These are phyloP conservation scores for Candida saitoana DNA, from an alignment of 805 yeast species.

Conservation along the genomic window DNA sequence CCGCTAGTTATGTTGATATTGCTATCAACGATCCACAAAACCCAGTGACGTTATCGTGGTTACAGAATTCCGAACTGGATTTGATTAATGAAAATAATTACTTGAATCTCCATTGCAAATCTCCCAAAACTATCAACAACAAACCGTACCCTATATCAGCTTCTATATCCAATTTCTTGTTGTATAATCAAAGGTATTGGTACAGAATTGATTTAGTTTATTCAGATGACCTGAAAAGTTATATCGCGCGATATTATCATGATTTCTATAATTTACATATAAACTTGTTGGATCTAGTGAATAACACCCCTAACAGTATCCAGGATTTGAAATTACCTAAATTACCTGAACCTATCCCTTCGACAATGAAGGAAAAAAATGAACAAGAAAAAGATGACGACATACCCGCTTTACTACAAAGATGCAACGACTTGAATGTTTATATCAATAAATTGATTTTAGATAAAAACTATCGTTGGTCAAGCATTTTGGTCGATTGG, in stretches of 20 bases:
- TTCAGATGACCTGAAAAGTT: constrained; percentile 17
- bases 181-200: constrained; percentile 26
- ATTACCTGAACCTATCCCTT: constrained; percentile 28
- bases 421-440: constrained; percentile 26
- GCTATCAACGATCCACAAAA: constrained; percentile 38
- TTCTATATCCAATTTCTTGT: constrained; percentile 26
- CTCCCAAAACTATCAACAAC: constrained; percentile 27
- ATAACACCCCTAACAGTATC: neutral
- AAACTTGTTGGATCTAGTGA: constrained; percentile 11
- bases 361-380: constrained; percentile 5
- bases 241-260: constrained; percentile 30
- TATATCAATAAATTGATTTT: constrained; percentile 23
- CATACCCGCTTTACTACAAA: constrained; percentile 14
- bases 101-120: constrained; percentile 25
- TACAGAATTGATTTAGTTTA: constrained; percentile 28
- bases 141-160: constrained; percentile 15
- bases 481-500: constrained; percentile 26
- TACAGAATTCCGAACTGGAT: constrained; percentile 14
- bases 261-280: constrained; percentile 36
- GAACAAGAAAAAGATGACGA: constrained; percentile 8
- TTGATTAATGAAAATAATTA: constrained; percentile 19
- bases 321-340: constrained; percentile 20
- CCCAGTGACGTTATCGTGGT: constrained; percentile 38
- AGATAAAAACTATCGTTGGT: constrained; percentile 22
- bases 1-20: constrained; percentile 46